Base-by-base conservation (phyloP, 805 yeast species). In the Clavispora asparagi region DNA sequence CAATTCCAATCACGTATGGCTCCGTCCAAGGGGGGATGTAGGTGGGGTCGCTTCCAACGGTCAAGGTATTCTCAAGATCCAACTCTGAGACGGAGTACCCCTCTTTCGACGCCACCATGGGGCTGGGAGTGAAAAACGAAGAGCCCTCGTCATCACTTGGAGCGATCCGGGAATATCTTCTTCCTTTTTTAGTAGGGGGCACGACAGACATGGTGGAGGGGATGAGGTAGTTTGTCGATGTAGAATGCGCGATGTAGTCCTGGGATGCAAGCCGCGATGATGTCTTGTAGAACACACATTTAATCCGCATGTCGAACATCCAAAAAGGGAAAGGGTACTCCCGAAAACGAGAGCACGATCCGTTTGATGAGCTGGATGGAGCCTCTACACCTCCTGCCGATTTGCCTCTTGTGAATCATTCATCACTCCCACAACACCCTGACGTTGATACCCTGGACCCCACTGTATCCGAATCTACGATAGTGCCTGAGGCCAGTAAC, bases 1-100 rank as follows among this genome's bases (percentile, higher is more conserved):
- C 95, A 16, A 87, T 77, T n/a, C 95, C 95, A 52, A 87, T 87
- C 42, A 87, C 79, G 56, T 86, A 87, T 0, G 95, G 95, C 42
- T 85, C 83, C 1, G 82, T 80, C 95, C 95, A 87, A n/a, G 95
- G 95, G 7, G 95, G 95, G 7, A 68, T 65, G 58, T 62, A 55
- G n/a, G 51, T 51, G 1, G 48, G 42, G 12, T 25, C 39, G 10
- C 29, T 7, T 2, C 40, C 19, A 29, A 27, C 32, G 14, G 40
- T 12, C 17, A 14, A 26, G 17, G 32, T 11, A 25, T 39, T 38
- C 11, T 31, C 42, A 11, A 32, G 37, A 19, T 17, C 29, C 11
- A 37, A 19, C 13, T 14, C 35, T 1, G 25, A 36, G 27, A n/a
- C 30, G 7, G 23, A 29, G 27, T 26, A 30, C 30, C 32, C 40